These are phyloP conservation scores for Talaromyces sp. DNA, from an alignment of 2,329 filamentous ascomycete species.

Conservation along the genomic window DNA sequence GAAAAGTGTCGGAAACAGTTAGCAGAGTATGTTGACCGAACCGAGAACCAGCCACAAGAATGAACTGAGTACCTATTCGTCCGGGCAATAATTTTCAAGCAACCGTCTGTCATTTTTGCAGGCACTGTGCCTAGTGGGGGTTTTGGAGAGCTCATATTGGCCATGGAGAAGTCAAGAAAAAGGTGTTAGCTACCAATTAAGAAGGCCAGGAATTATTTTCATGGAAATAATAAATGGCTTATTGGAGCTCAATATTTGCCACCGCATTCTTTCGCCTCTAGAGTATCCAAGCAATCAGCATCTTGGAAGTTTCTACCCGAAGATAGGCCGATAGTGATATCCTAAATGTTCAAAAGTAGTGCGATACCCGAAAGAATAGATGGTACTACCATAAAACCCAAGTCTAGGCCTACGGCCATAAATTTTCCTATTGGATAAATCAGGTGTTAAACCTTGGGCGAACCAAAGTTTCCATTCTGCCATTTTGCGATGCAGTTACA, in stretches of 20 bases:
- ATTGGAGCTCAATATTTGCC: too few relatives aligned
- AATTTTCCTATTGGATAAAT: neutral
- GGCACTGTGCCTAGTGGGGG: too few relatives aligned
- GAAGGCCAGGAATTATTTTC: neutral
- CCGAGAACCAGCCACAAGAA: neutral
- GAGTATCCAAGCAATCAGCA: neutral
- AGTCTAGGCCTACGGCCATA: neutral
- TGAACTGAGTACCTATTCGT: neutral
- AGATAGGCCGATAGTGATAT: neutral
- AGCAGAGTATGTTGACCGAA: neutral
- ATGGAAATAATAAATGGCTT: neutral
- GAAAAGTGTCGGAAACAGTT: constrained; percentile 5
- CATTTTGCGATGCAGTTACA: neutral
- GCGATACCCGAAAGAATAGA: neutral
- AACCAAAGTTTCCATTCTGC: neutral
- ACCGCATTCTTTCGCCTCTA: neutral
- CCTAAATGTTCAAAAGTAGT: neutral
- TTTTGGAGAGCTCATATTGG: too few relatives aligned
- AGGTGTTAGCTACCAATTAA: too few relatives aligned
- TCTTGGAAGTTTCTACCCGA: neutral
- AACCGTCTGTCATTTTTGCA: too few relatives aligned
- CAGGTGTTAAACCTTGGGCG: neutral
- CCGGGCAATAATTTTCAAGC: too few relatives aligned
- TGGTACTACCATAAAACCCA: neutral
- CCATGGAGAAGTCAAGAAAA: too few relatives aligned